Evolutionary conservation across 345 rosid genomes (phyloP).

Genomic region (Litchi chinensis): DNA sequence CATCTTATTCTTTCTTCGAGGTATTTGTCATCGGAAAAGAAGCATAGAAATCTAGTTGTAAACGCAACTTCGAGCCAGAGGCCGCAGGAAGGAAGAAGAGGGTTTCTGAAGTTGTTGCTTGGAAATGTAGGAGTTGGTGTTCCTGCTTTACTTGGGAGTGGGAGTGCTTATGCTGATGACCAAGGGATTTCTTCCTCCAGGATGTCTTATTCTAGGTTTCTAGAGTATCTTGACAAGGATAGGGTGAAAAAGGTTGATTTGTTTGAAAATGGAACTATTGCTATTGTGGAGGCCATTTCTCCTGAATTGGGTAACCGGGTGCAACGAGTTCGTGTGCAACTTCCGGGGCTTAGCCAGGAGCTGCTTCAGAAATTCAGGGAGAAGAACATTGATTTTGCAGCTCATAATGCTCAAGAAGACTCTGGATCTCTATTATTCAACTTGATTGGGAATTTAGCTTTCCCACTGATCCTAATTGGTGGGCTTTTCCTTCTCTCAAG

Average conservation of each 20-base stretch:
- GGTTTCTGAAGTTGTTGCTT: constrained; percentile 66
- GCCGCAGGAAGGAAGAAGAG: constrained; percentile 67
- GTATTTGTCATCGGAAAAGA: constrained; percentile 34
- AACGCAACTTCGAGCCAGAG: constrained; percentile 60
- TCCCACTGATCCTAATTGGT: constrained; percentile 88
- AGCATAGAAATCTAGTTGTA: constrained; percentile 37
- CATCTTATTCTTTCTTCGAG: constrained; percentile 38
- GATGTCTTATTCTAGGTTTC: constrained; percentile 96
- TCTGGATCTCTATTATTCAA: constrained; percentile 83
- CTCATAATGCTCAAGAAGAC: constrained; percentile 98
- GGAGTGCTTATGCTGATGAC: constrained; percentile 85
- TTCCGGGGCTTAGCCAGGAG: constrained; percentile 95
- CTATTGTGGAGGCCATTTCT: constrained; percentile 94
- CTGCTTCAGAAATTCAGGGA: constrained; percentile 94
- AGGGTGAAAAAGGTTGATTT: constrained; percentile 87
- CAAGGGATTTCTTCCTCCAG: constrained; percentile 93
- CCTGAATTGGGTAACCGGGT: constrained; percentile 96
- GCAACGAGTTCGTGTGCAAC: constrained; percentile 94
- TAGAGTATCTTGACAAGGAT: constrained; percentile 93
- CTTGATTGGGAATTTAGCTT: constrained; percentile 89
- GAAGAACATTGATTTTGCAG: constrained; percentile 94
- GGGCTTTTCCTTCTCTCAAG: constrained; percentile 97
- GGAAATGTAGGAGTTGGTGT: constrained; percentile 65
- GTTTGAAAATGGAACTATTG: constrained; percentile 96
- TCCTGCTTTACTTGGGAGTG: constrained; percentile 59